Conservation (phyloP, 257 asterid species). For the Striga asiatica region DNA sequence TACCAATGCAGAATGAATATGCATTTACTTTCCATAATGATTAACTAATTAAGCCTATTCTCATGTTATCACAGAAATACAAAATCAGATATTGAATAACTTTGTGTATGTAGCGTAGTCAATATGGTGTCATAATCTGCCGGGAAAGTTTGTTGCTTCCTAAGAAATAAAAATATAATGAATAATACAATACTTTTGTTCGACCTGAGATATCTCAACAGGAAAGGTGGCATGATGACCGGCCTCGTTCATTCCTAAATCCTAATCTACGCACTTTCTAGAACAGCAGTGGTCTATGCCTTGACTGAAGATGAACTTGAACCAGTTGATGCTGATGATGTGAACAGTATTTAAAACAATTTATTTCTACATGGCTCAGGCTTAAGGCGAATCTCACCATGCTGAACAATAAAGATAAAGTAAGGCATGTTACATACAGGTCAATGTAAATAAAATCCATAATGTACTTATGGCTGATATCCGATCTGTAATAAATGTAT, state of each 20-base stretch:
- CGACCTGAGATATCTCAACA: slow-evolving; percentile 23
- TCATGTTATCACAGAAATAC: too few species aligned
- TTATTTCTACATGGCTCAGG: slow-evolving; percentile 2
- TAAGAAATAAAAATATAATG: background rate
- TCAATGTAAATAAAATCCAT: slow-evolving; percentile 1
- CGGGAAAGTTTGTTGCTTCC: too few species aligned
- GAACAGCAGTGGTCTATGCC: slow-evolving; percentile 85
- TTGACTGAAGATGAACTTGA: slow-evolving; percentile 27
- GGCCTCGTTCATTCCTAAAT: slow-evolving; percentile 71
- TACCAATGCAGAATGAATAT: background rate
- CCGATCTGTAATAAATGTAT: background rate
- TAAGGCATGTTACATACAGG: background rate
- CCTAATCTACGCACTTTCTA: slow-evolving; percentile 67
- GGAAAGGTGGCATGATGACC: slow-evolving; percentile 58
- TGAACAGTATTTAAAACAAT: background rate
- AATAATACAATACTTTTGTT: background rate
- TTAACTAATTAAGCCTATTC: too few species aligned
- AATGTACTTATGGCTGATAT: background rate
- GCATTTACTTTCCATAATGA: background rate
- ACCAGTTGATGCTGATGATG: slow-evolving; percentile 16
- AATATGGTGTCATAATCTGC: too few species aligned
- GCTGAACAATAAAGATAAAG: too few species aligned
- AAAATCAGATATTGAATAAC: too few species aligned
- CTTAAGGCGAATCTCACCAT: too few species aligned
- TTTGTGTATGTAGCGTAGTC: too few species aligned